These are phyloP conservation scores for Mariannaea sp. DNA, from an alignment of 2,329 filamentous ascomycete species.

Conservation along the genomic window DNA sequence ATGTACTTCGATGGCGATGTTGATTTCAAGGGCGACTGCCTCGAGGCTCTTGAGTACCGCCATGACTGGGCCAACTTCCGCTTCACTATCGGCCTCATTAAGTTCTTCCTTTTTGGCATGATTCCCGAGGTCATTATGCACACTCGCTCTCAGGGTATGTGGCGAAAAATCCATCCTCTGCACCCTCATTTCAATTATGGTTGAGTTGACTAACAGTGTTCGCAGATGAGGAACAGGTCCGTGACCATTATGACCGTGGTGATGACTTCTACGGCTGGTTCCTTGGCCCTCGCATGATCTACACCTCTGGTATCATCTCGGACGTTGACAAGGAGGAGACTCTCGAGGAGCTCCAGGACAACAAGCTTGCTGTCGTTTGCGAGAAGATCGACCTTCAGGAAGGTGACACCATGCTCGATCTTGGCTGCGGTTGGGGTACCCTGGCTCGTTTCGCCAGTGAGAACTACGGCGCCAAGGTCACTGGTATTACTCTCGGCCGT, in stretches of 20 bases:
- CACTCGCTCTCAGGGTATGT: constrained; percentile 76
- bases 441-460: constrained; percentile 90
- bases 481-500: constrained; percentile 89
- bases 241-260: constrained; percentile 95
- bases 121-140: constrained; percentile 92
- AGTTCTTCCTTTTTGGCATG: constrained; percentile 86
- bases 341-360: constrained; percentile 95
- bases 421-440: constrained; percentile 98
- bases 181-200: no score
- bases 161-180: neutral
- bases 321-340: constrained; percentile 86
- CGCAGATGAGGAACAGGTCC: constrained; percentile 87
- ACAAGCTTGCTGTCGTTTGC: constrained; percentile 93
- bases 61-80: constrained; percentile 97
- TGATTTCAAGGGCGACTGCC: constrained; percentile 90
- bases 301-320: constrained; percentile 92
- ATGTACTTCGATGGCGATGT: constrained; percentile 97
- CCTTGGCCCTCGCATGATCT: constrained; percentile 97
- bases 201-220: constrained; percentile 19
- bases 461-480: constrained; percentile 85
- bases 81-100: constrained; percentile 85
- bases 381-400: constrained; percentile 89
- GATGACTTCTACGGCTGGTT: constrained; percentile 99
- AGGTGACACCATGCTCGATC: constrained; percentile 85
- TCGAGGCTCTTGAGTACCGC: constrained; percentile 89